Base-by-base conservation (phyloP, 208 protist genomes). In the Trypanosoma platydactyli region DNA sequence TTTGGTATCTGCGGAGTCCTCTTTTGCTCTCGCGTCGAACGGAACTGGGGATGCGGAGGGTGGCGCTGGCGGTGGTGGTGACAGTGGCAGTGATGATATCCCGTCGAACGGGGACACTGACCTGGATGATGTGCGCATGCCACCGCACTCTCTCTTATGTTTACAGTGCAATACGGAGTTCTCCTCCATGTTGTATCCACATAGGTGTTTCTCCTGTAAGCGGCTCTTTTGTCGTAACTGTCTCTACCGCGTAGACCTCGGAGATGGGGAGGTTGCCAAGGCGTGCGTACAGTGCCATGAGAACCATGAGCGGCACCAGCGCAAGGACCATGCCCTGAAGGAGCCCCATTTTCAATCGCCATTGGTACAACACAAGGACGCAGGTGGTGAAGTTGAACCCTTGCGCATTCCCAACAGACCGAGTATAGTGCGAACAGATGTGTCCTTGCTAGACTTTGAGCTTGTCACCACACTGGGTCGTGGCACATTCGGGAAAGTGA, bases 401-500 rank as follows among this genome's bases (percentile, higher is more conserved):
- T 52, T 66, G 49, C 11, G 25, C 29, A 16, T 66, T 22, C 33
- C 59, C 22, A 35, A 57, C 73, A 30, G 50, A 40, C 62, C 24
- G 30, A 33, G 64, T 29, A 44, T 15, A 38, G 46, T 63, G 12
- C 40, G 66, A 3, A 78, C 72, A 7, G 56, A 72, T 54, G 76
- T 93, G 0, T 71, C 62, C 22, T 67, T 93, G 25, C 56, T 79
- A 18, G 88, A 97, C 73, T 97, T 97, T 82, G 64, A 93, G 50
- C 75, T 97, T 7, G 61, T 98, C 25, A 94, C 83, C 0, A 80
- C 96, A 6, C 67, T 98, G 20, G 97, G 97, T 20, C 79, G 83
- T 30, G 97, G 97, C 29, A 94, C 91, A 41, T 98, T 98, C 70
- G 95, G 95, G n/a, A 94, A 96, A 44, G 97, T 98, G 22, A 84